These are phyloP conservation scores for Chrysoporthe austroafricana DNA, from an alignment of 2,329 filamentous ascomycete species.

Conservation along the genomic window DNA sequence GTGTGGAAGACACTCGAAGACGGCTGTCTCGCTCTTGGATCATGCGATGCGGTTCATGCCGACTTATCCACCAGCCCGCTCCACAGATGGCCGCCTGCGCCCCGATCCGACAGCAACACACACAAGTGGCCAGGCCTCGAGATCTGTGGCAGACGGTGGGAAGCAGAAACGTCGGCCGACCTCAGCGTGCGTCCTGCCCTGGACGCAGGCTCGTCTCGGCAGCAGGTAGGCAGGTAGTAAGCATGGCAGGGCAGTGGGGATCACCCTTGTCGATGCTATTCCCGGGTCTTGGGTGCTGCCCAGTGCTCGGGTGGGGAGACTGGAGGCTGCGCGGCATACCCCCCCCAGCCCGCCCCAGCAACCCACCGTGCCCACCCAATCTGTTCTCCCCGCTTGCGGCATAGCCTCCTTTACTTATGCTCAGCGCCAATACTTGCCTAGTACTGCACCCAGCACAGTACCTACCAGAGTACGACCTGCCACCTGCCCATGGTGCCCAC, in stretches of 20 bases:
- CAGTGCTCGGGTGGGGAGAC: background rate
- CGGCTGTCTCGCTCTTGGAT: background rate
- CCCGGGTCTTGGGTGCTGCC: too few species aligned
- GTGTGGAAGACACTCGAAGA: background rate
- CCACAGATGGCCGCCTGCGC: conserved; percentile 1
- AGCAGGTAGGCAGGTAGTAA: too few species aligned
- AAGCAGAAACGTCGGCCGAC: background rate
- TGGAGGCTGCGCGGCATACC: background rate
- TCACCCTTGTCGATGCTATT: too few species aligned
- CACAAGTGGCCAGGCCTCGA: background rate
- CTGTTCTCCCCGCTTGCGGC: conserved; percentile 6
- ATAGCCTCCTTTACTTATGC: background rate
- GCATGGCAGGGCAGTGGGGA: too few species aligned
- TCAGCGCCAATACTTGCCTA: background rate
- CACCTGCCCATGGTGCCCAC: too few species aligned
- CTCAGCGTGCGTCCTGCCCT: too few species aligned
- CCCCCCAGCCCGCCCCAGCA: background rate
- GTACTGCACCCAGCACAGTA: too few species aligned
- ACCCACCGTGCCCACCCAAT: background rate
- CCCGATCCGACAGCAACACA: background rate
- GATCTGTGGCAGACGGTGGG: background rate
- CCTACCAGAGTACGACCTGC: background rate
- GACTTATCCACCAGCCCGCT: background rate
- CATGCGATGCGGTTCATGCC: conserved; percentile 6
- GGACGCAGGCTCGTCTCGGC: too few species aligned